A percentile compares a stretch with the other conserved stretches of the same genome.
These are phyloP conservation scores for Citrus sinensis DNA, from an alignment of 345 rosid species.

Conservation along the genomic window DNA sequence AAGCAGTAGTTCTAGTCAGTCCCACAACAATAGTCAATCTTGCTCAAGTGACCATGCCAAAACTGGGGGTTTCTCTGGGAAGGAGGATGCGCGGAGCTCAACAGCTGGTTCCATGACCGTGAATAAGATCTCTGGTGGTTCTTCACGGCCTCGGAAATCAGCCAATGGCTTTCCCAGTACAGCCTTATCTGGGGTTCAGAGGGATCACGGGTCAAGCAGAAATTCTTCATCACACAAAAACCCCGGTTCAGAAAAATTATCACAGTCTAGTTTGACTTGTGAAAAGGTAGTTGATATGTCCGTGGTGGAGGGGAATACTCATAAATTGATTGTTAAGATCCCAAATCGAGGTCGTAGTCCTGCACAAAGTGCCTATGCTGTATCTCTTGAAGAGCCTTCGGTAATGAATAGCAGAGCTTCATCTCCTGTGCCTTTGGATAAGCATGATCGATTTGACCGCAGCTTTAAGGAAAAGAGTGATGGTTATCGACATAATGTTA, in stretches of 20 bases:
- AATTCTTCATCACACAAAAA: conserved; percentile 47
- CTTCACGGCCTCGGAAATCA: conserved; percentile 52
- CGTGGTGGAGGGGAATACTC: conserved; percentile 49
- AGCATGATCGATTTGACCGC: conserved; percentile 49
- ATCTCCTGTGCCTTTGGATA: conserved; percentile 54
- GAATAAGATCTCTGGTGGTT: conserved; percentile 41
- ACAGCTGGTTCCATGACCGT: conserved; percentile 47
- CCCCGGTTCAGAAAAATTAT: conserved; percentile 48
- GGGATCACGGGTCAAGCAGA: conserved; percentile 47
- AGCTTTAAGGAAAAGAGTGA: conserved; percentile 45
- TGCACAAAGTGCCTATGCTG: conserved; percentile 58
- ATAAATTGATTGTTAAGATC: conserved; percentile 68
- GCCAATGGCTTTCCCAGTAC: conserved; percentile 49
- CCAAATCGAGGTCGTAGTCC: conserved; percentile 76
- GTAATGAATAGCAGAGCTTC: conserved; percentile 52
- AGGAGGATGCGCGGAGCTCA: conserved; percentile 67
- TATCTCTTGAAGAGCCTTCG: conserved; percentile 56
- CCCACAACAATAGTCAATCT: conserved; percentile 75
- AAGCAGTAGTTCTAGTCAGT: conserved; percentile 81
- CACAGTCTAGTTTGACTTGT: conserved; percentile 38
- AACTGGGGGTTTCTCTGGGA: conserved; percentile 43
- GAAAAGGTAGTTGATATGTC: conserved; percentile 57
- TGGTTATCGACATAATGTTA: conserved; percentile 34
- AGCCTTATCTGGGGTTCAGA: conserved; percentile 31
- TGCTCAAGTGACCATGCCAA: conserved; percentile 67